A percentile compares a stretch with the other conserved stretches of the same genome.
Evolutionary conservation across 1,284 basidiomycete species (phyloP).

Genomic region (Porodaedalea pini): DNA sequence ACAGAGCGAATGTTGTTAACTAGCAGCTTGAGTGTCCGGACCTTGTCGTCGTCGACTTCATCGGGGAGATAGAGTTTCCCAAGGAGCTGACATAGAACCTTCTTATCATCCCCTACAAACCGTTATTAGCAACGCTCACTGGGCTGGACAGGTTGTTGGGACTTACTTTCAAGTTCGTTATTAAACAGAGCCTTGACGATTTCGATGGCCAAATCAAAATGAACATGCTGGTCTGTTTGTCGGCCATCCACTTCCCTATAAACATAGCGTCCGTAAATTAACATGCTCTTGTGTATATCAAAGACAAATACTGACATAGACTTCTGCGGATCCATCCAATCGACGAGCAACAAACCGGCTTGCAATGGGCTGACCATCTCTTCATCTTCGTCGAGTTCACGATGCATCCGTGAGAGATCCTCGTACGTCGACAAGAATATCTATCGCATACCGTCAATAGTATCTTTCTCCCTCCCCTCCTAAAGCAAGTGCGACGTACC

Average conservation of each 20-base stretch:
- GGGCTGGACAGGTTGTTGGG: constrained; percentile 12
- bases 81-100: constrained; percentile 77
- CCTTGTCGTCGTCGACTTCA: constrained; percentile 55
- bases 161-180: constrained; percentile 42
- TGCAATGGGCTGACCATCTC: constrained; percentile 80
- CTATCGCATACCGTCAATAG: constrained; percentile 29
- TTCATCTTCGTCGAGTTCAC: constrained; percentile 72
- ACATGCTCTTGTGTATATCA: neutral
- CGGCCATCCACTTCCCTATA: constrained; percentile 37
- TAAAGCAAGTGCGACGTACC: neutral
- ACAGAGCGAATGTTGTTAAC: constrained; percentile 60
- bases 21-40: constrained; percentile 62
- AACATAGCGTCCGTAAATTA: neutral
- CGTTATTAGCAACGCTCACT: constrained; percentile 26
- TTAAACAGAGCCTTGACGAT: constrained; percentile 64
- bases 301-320: constrained; percentile 54
- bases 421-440: constrained; percentile 77
- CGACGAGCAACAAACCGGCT: constrained; percentile 80
- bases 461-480: neutral
- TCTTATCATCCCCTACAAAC: constrained; percentile 68
- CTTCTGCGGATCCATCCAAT: constrained; percentile 93
- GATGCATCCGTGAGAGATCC: constrained; percentile 64
- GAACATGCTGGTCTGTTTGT: constrained; percentile 51
- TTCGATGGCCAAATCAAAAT: constrained; percentile 76
- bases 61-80: constrained; percentile 75